Percentiles rank a stretch among this genome's conserved stretches.
phyloP scores from a whole-genome alignment of 768 basidiomycete species.

The Xanthoconium purpureum region DNA sequence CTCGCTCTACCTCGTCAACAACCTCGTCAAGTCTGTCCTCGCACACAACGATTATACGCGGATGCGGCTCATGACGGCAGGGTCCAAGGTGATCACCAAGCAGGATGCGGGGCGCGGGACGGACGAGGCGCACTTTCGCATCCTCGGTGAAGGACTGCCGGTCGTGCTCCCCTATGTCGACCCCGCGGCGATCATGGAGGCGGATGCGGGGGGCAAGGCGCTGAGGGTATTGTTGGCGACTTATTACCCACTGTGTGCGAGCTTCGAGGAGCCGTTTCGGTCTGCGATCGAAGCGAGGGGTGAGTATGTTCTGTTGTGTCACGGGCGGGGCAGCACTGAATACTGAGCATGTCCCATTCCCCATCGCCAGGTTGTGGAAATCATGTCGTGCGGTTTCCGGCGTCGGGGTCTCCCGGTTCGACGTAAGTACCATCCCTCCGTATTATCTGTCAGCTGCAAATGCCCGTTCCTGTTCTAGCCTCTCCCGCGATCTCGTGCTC shows the following conservation, averaged over 20 bases:
- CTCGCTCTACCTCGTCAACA: constrained; percentile 85
- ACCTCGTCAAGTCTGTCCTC: constrained; percentile 78
- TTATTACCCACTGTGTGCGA: constrained; percentile 76
- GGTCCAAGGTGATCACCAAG: constrained; percentile 88
- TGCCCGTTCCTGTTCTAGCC: constrained; percentile 36
- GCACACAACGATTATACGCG: constrained; percentile 77
- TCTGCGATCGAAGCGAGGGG: constrained; percentile 49
- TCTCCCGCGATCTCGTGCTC: constrained; percentile 79
- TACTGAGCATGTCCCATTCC: not conserved
- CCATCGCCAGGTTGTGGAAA: constrained; percentile 57
- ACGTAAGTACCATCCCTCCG: constrained; percentile 46
- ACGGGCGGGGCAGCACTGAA: no score
- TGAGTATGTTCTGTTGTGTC: constrained; percentile 27
- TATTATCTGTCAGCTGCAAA: not conserved
- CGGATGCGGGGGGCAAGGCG: constrained; percentile 49
- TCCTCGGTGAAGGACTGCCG: constrained; percentile 82
- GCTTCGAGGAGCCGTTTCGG: constrained; percentile 61
- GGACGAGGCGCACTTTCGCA: constrained; percentile 63
- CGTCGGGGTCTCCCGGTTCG: constrained; percentile 49
- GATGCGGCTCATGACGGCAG: constrained; percentile 86
- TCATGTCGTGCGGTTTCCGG: constrained; percentile 67
- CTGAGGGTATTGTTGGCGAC: constrained; percentile 67
- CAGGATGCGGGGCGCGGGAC: constrained; percentile 71
- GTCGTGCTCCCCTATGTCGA: constrained; percentile 81
- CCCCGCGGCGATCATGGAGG: constrained; percentile 56